phyloP scores from a whole-genome alignment of 2,329 filamentous ascomycete genomes.

The Colletotrichum graminicola region DNA sequence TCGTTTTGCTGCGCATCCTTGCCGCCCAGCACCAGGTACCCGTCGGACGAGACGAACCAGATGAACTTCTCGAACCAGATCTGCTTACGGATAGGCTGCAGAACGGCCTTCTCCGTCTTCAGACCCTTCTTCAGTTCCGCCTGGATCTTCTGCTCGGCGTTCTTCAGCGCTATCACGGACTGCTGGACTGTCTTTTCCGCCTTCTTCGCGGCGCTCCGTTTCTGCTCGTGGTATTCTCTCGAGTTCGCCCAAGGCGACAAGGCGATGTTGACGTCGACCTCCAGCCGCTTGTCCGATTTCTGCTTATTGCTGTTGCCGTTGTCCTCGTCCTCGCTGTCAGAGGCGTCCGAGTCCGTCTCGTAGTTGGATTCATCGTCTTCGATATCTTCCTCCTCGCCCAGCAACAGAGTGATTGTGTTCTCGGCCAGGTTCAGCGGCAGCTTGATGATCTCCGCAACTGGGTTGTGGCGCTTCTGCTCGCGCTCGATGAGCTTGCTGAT shows the following conservation, averaged over 20 bases:
- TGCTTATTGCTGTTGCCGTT: constrained; percentile 49
- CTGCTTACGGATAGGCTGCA: constrained; percentile 84
- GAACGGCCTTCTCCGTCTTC: constrained; percentile 90
- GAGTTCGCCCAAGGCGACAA: constrained; percentile 91
- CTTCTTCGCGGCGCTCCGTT: constrained; percentile 85
- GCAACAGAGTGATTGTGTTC: constrained; percentile 84
- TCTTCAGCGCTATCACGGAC: constrained; percentile 86
- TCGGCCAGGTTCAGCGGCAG: constrained; percentile 91
- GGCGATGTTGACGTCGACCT: constrained; percentile 86
- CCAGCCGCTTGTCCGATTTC: constrained; percentile 65
- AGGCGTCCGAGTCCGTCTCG: constrained; percentile 75
- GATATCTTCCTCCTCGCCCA: constrained; percentile 77
- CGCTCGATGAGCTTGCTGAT: constrained; percentile 89
- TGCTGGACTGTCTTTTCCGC: constrained; percentile 88
- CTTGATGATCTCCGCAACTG: constrained; percentile 88
- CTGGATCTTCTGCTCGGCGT: constrained; percentile 87
- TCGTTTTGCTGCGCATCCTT: constrained; percentile 93
- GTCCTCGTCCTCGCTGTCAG: constrained; percentile 64
- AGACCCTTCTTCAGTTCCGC: constrained; percentile 88
- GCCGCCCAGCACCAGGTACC: constrained; percentile 90
- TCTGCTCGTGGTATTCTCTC: constrained; percentile 91
- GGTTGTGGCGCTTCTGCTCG: constrained; percentile 84
- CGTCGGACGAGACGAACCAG: constrained; percentile 96
- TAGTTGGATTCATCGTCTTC: constrained; percentile 70
- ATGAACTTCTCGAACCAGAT: constrained; percentile 98